Evolutionary conservation across 495 filamentous ascomycete genomes (phyloP), one percentile per base, ranked within the genome.

Genomic region (Talaromyces borbonicus): DNA sequence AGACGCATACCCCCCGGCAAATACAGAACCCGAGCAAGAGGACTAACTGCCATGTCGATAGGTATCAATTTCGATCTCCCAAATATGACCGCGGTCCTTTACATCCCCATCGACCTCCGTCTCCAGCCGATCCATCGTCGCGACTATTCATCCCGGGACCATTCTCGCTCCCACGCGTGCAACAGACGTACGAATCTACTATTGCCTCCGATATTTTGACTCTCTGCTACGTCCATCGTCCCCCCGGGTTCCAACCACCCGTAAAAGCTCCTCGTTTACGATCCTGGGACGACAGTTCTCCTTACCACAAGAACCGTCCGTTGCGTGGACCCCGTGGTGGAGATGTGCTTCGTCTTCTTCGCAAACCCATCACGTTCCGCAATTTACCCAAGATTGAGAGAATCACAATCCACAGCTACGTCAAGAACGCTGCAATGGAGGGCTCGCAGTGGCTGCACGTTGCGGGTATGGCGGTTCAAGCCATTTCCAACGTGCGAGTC

Each of bases 71-170:
- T 65, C 85, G 85, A 35, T 78, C 92, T 31, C 93, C 93, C 31
- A 87, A 90, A 63, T 97, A 85, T 74, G 77, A 94, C 64, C 84
- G 92, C 60, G 92, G 92, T 45, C 89, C 90, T 38, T 74, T 97
- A 29, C 88, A 96, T 58, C 93, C 92, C 33, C 79, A 94, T 58
- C 85, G 93, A 63, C 88, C 85, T 11, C 92, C 87, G 4, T 74
- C 79, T 8, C 72, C 82, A 35, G 92, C 92, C 27, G 82, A 89
- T 53, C 90, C 92, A 8, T 73, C 81, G 46, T 95, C 92, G 48
- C 83, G 92, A 59, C 66, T 84, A 43, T 98, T 88, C 69, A 69
- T 84, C n/a, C 92, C 92, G 1, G 93, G 93, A 4, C 92, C 92
- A 6, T 98, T 97, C 74, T 83, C 81, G 61, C 69, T 85, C 19